Conservation (phyloP, 352 stramenopile species). For the Aphanomyces euteiches region DNA sequence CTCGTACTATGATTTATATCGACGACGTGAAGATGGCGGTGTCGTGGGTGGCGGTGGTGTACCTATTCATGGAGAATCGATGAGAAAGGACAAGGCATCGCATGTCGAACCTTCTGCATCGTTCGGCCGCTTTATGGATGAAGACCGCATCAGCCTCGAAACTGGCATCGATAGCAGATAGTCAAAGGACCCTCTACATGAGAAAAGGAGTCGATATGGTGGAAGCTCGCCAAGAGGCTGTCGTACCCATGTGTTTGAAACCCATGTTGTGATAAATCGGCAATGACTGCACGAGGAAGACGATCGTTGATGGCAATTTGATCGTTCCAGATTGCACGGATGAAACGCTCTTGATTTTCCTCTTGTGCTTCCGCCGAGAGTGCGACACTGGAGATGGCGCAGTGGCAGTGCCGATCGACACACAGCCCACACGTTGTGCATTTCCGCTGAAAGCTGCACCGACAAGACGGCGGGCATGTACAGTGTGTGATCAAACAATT, state of each 20-base stretch:
- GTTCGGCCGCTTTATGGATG: no score
- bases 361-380: background rate
- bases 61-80: no score
- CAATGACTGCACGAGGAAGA: background rate
- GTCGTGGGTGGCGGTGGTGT: no score
- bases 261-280: background rate
- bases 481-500: background rate
- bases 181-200: constrained; percentile 1
- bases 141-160: background rate
- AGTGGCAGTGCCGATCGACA: background rate
- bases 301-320: background rate
- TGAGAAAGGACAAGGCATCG: no score
- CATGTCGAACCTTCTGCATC: no score
- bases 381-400: background rate
- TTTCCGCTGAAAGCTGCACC: background rate
- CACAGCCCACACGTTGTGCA: background rate
- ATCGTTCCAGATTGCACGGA: background rate
- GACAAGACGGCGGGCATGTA: background rate
- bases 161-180: constrained; percentile 9
- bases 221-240: background rate
- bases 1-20: no score
- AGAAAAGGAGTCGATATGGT: background rate
- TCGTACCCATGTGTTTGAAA: constrained; percentile 10
- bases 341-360: background rate
- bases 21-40: no score